Evolutionary conservation across 2,329 filamentous ascomycete genomes (phyloP), one percentile per base, ranked within the genome.

Genomic region (Neonectria magnoliae): DNA sequence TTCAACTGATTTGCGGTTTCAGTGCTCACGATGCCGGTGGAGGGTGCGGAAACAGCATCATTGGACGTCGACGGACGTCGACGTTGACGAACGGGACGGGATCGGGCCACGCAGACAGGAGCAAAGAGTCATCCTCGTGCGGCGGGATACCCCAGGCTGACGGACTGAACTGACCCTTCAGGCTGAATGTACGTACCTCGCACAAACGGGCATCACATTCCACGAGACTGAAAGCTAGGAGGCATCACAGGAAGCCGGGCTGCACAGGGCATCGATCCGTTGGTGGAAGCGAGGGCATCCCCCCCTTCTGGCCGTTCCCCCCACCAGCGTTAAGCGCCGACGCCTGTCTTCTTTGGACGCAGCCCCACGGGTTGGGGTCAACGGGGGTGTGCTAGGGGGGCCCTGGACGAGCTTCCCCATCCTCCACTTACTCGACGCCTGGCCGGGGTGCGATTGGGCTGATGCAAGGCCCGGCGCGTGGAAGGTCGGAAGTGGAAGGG

Each of bases 281-380:
- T 76, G 74, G 76, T 75, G 75, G 77, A 80, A 79, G 80, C 77
- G 79, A 81, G 77, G 74, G 69, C 54, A 52, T 53, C 64, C 55
- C 53, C 63, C 50, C 41, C 50, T 58, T 42, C 22, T 68, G 63
- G 38, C 59, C 67, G 67, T 66, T 69, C 72, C 69, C 68, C 80
- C 76, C 76, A 68, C 77, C 71, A 76, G 75, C 76, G 75, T 79
- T 88, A 88, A 88, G 85, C 86, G 86, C 86, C 83, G 81, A 83
- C 77, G 81, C 81, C 82, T 85, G 83, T 82, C 81, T 76, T 73
- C 75, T 77, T 78, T 76, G 78, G 48, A 81, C 84, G 83, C 83
- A 83, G 81, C 79, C 80, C 80, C 76, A 76, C 76, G 76, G 65
- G 73, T 74, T 77, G 71, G 66, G 69, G 66, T 65, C 52, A 27